Base-by-base conservation (phyloP, 495 filamentous ascomycete genomes). In the Aspergillus bertholletiae region DNA sequence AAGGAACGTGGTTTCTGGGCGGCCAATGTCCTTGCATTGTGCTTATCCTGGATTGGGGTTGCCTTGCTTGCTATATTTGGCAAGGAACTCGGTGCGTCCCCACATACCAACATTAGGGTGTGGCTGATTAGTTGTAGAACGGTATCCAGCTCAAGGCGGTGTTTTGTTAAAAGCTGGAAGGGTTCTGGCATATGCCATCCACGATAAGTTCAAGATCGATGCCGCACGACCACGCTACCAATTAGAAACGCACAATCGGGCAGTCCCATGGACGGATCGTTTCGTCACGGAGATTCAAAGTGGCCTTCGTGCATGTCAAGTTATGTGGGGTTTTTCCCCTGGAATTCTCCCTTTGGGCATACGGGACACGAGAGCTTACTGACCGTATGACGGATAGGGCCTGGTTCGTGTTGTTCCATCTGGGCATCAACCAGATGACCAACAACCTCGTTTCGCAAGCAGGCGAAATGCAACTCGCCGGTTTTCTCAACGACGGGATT, bases 401-500 rank as follows among this genome's bases (percentile, higher is more conserved):
- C 24, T 45, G 41, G 9, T 45, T 45, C 24, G 41, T 45, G 5
- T 24, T 24, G 9, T 45, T 45, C 20, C 24, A 45, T 24, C 41
- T 45, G 1, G 21, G 41, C 21, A 45, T 45, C 20, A 45, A 45
- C 41, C 41, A 45, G n/a, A 45, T 45, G 8, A 45, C 41, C 41
- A 45, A 45, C 15, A 45, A 45, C 20, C 41, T 45, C 24, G 41
- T 45, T 24, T 45, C 41, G 4, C 41, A 45, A 45, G 41, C 41
- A 24, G 41, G 41, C 20, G 20, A 45, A 17, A 45, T 45, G 41
- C 41, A 45, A n/a, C 41, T 45, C 9, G 9, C 20, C 41, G 41
- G 20, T 2, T 23, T 45, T 23, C 41, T 21, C 20, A 45, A 45
- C n/a, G 41, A 45, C 21, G 24, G 20, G 20, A 45, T 45, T 24